Percentiles rank a stretch among this genome's conserved stretches.
Conservation (phyloP, 1,139 yeast genomes). For the Lodderomyces oxycetoniae region DNA sequence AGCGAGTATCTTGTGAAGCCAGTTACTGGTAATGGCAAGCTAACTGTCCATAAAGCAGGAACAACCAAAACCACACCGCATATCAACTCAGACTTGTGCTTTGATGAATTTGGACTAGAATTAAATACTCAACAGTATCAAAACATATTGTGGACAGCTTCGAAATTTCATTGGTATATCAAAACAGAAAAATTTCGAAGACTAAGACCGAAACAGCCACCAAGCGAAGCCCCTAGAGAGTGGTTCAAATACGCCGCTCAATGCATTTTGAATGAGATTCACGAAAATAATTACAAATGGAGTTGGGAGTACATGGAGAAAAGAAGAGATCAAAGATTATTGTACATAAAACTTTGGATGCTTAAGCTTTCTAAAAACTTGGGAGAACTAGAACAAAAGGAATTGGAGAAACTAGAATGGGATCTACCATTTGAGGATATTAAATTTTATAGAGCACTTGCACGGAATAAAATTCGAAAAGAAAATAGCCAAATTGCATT, state of each 20-base stretch:
- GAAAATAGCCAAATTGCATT: slow-evolving; percentile 30
- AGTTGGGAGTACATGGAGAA: slow-evolving; percentile 78
- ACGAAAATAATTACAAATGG: slow-evolving; percentile 76
- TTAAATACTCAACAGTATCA: slow-evolving; percentile 82
- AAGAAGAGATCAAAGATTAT: slow-evolving; percentile 66
- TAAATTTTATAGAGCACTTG: slow-evolving; percentile 76
- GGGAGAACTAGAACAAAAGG: slow-evolving; percentile 34
- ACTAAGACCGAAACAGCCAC: slow-evolving; percentile 58
- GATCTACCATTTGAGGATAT: slow-evolving; percentile 71
- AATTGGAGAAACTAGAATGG: slow-evolving; percentile 52
- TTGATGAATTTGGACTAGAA: slow-evolving; percentile 83
- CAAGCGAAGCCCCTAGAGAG: slow-evolving; percentile 62
- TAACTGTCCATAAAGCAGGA: slow-evolving; percentile 76
- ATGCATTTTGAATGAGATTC: slow-evolving; percentile 73
- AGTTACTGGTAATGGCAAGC: slow-evolving; percentile 81
- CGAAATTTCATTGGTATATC: slow-evolving; percentile 73
- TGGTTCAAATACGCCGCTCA: slow-evolving; percentile 83
- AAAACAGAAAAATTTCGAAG: slow-evolving; percentile 73
- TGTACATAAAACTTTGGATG: slow-evolving; percentile 70
- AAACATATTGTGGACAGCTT: slow-evolving; percentile 76
- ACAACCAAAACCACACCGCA: slow-evolving; percentile 69
- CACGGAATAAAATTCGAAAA: slow-evolving; percentile 60
- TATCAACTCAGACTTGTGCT: slow-evolving; percentile 67
- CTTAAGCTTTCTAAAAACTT: slow-evolving; percentile 34
- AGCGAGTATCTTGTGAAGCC: slow-evolving; percentile 75